phyloP scores from a whole-genome alignment of 2,329 filamentous ascomycete species.

The Cladosporium sp. region DNA sequence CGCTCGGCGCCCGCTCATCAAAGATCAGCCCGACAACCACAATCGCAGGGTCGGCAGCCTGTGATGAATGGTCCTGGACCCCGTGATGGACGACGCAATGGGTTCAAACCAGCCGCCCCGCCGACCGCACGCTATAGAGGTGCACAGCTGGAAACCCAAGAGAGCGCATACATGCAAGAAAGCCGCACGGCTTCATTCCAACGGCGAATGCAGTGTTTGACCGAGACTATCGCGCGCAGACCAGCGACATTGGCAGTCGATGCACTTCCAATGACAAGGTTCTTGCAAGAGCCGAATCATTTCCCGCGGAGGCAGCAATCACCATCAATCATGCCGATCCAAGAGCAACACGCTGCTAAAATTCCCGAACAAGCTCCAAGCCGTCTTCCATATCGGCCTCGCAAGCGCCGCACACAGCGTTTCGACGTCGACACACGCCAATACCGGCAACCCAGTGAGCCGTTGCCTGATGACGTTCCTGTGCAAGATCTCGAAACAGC shows the following conservation, averaged over 20 bases:
- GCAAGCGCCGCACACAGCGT: conserved; percentile 44
- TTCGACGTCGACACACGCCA: conserved; percentile 50
- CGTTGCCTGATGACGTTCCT: conserved; percentile 29
- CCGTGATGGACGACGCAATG: background rate
- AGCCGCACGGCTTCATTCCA: conserved; percentile 44
- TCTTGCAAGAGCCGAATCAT: conserved; percentile 15
- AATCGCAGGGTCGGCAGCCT: background rate
- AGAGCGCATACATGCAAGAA: conserved; percentile 39
- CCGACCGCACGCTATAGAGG: conserved; percentile 16
- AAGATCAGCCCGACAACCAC: background rate
- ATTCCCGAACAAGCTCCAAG: background rate
- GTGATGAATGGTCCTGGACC: background rate
- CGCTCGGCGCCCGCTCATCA: background rate
- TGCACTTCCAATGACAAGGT: conserved; percentile 37
- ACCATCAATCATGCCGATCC: background rate
- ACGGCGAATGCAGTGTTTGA: conserved; percentile 34
- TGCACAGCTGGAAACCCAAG: conserved; percentile 49
- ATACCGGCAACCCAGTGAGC: conserved; percentile 48
- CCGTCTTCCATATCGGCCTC: conserved; percentile 29
- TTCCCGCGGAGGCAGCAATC: background rate
- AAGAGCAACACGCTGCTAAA: background rate
- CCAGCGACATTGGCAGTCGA: conserved; percentile 28
- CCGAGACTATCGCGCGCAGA: conserved; percentile 26
- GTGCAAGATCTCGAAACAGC: conserved; percentile 9
- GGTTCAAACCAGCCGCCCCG: background rate